These are phyloP conservation scores for Penicillium sp. DNA, from an alignment of 2,329 filamentous ascomycete genomes.

Conservation along the genomic window DNA sequence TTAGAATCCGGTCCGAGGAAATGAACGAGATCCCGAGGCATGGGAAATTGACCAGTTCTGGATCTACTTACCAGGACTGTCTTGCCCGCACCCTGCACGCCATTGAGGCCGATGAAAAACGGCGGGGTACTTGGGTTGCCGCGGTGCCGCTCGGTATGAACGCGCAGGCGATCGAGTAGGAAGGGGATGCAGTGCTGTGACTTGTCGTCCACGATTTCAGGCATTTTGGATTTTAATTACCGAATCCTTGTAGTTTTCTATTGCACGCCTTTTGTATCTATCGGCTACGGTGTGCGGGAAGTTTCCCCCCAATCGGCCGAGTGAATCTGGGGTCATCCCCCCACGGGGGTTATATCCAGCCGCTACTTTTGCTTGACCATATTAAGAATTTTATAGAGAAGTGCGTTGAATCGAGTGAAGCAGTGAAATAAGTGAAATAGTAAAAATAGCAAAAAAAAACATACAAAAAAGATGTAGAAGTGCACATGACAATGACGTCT, in stretches of 20 bases:
- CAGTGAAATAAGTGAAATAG: not conserved
- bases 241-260: not conserved
- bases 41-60: no score
- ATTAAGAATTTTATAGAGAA: not conserved
- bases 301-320: slow-evolving; percentile 16
- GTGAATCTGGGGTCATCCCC: slow-evolving; percentile 16
- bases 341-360: slow-evolving; percentile 13
- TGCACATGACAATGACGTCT: slow-evolving; percentile 23
- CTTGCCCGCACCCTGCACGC: slow-evolving; percentile 89
- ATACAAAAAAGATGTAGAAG: not conserved
- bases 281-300: slow-evolving; percentile 15
- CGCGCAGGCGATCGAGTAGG: slow-evolving; percentile 60
- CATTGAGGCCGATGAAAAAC: slow-evolving; percentile 85
- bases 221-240: slow-evolving; percentile 34
- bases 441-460: no score
- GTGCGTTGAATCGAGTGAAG: not conserved
- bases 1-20: slow-evolving; percentile 10
- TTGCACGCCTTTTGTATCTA: slow-evolving; percentile 3
- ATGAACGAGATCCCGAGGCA: slow-evolving; percentile 2
- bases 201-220: slow-evolving; percentile 70
- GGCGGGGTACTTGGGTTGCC: slow-evolving; percentile 50
- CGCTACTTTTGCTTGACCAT: not conserved
- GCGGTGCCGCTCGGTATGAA: slow-evolving; percentile 47
- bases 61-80: slow-evolving; percentile 68
- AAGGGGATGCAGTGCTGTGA: slow-evolving; percentile 74